These are phyloP conservation scores for Centella asiatica DNA, from an alignment of 129 eudicot genomes.

Conservation along the genomic window DNA sequence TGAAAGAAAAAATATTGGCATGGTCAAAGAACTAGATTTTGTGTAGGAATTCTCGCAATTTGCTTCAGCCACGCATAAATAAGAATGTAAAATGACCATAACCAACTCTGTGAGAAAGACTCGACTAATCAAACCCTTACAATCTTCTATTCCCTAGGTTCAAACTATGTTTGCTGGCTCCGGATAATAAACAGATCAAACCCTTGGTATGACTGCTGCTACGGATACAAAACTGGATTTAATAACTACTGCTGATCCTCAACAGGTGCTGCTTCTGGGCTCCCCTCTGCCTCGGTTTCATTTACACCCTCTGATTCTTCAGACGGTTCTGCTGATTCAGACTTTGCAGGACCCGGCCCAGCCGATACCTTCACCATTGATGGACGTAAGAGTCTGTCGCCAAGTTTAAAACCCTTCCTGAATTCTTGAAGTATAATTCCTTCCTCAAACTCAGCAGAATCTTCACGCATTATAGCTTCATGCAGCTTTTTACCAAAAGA, in stretches of 20 bases:
- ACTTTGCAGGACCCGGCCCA: conserved; percentile 67
- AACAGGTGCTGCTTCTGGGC: conserved; percentile 24
- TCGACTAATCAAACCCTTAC: background rate
- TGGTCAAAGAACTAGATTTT: background rate
- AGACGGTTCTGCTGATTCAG: conserved; percentile 26
- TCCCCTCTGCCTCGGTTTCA: conserved; percentile 15
- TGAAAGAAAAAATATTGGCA: background rate
- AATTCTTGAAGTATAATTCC: conserved; percentile 64
- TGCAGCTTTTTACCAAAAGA: conserved; percentile 51
- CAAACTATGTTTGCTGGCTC: background rate
- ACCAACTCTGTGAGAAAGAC: background rate
- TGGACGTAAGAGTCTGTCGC: conserved; percentile 74
- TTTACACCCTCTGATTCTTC: conserved; percentile 24
- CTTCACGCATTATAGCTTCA: conserved; percentile 85
- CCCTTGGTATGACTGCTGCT: background rate
- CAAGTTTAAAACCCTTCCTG: conserved; percentile 64
- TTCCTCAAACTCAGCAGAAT: conserved; percentile 58
- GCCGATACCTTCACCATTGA: conserved; percentile 90
- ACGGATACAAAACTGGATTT: conserved; percentile 14
- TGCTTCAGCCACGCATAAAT: background rate
- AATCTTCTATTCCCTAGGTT: background rate
- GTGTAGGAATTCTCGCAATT: background rate
- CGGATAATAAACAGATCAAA: background rate
- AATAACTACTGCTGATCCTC: conserved; percentile 17
- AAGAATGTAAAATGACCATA: background rate